Evolutionary conservation across 345 rosid genomes (phyloP).

Genomic region (Citropsis articulata): DNA sequence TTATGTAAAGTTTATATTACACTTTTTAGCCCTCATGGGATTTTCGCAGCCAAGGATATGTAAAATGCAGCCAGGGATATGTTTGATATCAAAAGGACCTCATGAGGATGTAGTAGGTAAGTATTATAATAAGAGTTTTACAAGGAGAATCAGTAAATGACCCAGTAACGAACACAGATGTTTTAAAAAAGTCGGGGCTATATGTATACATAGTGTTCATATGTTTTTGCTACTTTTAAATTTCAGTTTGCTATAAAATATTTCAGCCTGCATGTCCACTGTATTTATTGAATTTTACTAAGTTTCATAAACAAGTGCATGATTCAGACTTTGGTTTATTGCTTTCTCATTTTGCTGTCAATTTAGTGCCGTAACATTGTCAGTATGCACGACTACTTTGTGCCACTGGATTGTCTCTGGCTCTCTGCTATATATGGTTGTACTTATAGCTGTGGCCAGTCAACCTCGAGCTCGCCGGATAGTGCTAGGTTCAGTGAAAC

Average conservation of each 20-base stretch:
- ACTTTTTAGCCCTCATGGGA: not conserved
- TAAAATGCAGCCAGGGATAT: slow-evolving; percentile 13
- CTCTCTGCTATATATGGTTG: not conserved
- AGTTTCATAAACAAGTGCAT: not conserved
- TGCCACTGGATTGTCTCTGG: not conserved
- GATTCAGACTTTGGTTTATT: not conserved
- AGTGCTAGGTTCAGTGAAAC: not conserved
- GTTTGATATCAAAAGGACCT: slow-evolving; percentile 3
- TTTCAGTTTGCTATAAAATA: not conserved
- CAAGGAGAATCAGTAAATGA: slow-evolving; percentile 4
- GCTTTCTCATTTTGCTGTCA: not conserved
- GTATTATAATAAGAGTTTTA: slow-evolving; percentile 12
- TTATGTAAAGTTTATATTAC: slow-evolving; percentile 1
- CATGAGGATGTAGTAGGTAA: slow-evolving; percentile 5
- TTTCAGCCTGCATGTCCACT: not conserved
- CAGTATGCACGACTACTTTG: not conserved
- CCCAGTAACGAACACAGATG: slow-evolving; percentile 7
- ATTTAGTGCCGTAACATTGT: not conserved
- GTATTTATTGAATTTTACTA: not conserved
- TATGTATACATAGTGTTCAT: not conserved
- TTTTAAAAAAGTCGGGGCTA: not conserved
- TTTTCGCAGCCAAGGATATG: slow-evolving; percentile 8
- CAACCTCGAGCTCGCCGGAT: not conserved
- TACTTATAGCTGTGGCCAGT: not conserved
- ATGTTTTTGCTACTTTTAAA: not conserved